These are phyloP conservation scores for Stenogyne calaminthoides DNA, from an alignment of 305 asterid species.

Conservation along the genomic window DNA sequence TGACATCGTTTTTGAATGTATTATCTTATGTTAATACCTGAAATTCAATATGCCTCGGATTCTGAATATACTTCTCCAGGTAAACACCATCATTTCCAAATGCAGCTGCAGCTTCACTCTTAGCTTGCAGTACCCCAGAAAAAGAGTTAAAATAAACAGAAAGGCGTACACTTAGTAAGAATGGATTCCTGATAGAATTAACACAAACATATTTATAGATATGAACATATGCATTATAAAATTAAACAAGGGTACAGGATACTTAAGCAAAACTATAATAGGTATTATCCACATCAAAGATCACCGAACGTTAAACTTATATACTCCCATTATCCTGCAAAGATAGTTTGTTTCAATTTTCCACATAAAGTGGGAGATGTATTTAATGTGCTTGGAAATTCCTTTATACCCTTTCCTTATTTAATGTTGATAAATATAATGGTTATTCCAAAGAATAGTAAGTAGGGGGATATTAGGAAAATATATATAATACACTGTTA, in stretches of 20 bases:
- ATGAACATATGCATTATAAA: background rate
- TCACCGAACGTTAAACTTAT: background rate
- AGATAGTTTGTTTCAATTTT: background rate
- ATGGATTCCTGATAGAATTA: constrained; percentile 20
- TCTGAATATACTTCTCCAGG: constrained; percentile 80
- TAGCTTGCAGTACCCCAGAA: constrained; percentile 67
- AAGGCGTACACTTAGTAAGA: background rate
- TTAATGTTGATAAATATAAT: background rate
- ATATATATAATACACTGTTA: background rate
- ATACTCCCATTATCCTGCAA: background rate
- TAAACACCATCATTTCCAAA: constrained; percentile 94
- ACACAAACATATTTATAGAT: constrained; percentile 8
- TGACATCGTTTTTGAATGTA: background rate
- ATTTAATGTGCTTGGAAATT: background rate
- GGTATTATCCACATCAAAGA: constrained; percentile 19
- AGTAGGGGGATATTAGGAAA: background rate
- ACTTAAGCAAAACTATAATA: constrained; percentile 7
- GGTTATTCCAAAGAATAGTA: background rate
- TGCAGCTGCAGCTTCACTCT: constrained; percentile 95
- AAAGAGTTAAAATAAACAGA: constrained; percentile 4
- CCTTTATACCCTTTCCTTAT: background rate
- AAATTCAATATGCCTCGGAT: constrained; percentile 94
- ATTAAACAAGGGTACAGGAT: background rate
- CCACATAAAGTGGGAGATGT: background rate
- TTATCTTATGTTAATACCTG: constrained; percentile 53